Percentiles rank a stretch among this genome's conserved stretches.
These are phyloP conservation scores for Nemania abortiva DNA, from an alignment of 2,329 filamentous ascomycete species.

Conservation along the genomic window DNA sequence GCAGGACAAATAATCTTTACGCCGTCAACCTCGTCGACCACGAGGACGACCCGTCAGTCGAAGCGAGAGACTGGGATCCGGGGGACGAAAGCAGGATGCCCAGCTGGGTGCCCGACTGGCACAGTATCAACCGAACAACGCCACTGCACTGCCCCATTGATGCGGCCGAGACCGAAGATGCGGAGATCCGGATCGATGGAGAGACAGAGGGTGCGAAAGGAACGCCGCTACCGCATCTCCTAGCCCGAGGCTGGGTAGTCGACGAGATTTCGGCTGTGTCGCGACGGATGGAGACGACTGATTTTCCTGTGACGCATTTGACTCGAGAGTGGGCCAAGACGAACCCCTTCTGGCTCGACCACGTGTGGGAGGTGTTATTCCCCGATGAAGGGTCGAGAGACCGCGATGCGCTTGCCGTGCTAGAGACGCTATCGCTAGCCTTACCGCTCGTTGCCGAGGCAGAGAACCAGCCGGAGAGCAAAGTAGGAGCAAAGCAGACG, in stretches of 20 bases:
- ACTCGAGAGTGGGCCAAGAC: conserved; percentile 16
- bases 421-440: conserved; percentile 24
- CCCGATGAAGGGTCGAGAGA: conserved; percentile 5
- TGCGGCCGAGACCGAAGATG: conserved; percentile 13
- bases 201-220: conserved; percentile 9
- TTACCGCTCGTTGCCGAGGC: conserved; percentile 12
- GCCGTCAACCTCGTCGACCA: conserved; percentile 25
- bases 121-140: conserved; percentile 29
- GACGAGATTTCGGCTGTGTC: conserved; percentile 24
- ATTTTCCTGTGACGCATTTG: conserved; percentile 23
- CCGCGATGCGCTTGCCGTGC: conserved; percentile 15
- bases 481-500: conserved; percentile 13
- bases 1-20: conserved; percentile 26
- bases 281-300: conserved; percentile 29
- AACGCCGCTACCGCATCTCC: conserved; percentile 16
- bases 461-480: conserved; percentile 15
- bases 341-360: conserved; percentile 29
- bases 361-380: conserved; percentile 18
- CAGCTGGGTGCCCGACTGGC: conserved; percentile 30
- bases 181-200: conserved; percentile 19
- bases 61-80: conserved; percentile 22
- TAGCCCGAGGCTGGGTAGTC: conserved; percentile 21
- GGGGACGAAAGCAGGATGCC: conserved; percentile 26
- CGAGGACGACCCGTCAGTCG: conserved; percentile 12
- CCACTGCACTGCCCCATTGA: conserved; percentile 17